Evolutionary conservation across 768 basidiomycete species (phyloP).

Genomic region (Trametes coccinea): DNA sequence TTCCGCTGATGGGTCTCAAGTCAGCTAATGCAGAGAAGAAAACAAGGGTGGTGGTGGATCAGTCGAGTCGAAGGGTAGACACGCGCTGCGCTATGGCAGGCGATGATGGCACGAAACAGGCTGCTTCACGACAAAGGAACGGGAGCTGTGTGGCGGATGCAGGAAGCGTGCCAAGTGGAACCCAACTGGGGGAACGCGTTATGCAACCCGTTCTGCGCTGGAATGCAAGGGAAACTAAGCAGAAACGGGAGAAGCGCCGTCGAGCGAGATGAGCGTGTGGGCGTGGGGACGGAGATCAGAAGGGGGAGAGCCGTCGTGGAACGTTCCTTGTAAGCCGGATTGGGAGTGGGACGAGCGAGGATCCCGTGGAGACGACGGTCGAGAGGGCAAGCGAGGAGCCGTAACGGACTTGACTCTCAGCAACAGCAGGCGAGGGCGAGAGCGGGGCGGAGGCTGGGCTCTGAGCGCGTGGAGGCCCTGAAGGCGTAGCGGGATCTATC

Average conservation of each 20-base stretch:
- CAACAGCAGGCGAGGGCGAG: not conserved
- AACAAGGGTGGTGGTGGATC: not conserved
- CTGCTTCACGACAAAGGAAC: conserved; percentile 9
- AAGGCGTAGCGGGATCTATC: not conserved
- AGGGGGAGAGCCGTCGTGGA: conserved; percentile 3
- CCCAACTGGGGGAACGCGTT: not conserved
- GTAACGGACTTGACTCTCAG: too few species aligned
- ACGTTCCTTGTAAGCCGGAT: conserved; percentile 2
- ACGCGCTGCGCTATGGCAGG: conserved; percentile 1
- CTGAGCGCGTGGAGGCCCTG: not conserved
- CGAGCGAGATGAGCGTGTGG: not conserved
- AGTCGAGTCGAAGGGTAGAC: not conserved
- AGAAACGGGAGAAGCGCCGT: conserved; percentile 9
- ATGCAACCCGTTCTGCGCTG: not conserved
- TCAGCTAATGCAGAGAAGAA: not conserved
- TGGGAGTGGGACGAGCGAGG: not conserved
- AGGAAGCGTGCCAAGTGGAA: not conserved
- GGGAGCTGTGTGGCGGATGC: conserved; percentile 1
- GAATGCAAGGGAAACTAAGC: conserved; percentile 1
- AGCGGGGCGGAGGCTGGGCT: not conserved
- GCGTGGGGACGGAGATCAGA: conserved; percentile 5
- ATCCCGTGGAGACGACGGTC: not conserved
- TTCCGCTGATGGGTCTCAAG: too few species aligned
- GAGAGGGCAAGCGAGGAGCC: not conserved
- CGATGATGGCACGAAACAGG: conserved; percentile 1